Evolutionary conservation across 2,329 filamentous ascomycete genomes (phyloP).

Genomic region (Coniochaeta prunicola): DNA sequence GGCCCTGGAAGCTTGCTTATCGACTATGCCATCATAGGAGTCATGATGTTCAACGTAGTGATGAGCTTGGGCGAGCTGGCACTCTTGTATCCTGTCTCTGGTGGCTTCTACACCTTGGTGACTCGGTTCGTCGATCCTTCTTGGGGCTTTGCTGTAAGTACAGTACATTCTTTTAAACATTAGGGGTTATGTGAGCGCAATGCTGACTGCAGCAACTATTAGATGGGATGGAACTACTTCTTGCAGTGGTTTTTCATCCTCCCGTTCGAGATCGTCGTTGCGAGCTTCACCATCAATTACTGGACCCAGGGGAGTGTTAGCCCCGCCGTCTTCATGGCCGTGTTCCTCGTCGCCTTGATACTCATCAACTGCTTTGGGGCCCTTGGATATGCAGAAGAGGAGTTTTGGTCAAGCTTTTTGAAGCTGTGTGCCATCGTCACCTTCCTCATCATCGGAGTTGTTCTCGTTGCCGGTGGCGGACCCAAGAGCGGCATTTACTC

Average conservation of each 20-base stretch:
- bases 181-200: neutral
- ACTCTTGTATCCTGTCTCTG: constrained; percentile 54
- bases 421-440: neutral
- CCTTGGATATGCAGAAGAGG: neutral
- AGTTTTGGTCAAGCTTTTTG: neutral
- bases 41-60: neutral
- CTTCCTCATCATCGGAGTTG: constrained; percentile 48
- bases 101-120: constrained; percentile 54
- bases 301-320: constrained; percentile 49
- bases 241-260: constrained; percentile 49
- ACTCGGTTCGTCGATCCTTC: constrained; percentile 55
- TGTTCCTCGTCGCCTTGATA: constrained; percentile 37
- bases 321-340: constrained; percentile 46
- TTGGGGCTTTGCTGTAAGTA: constrained; percentile 37
- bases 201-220: neutral
- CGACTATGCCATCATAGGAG: constrained; percentile 22
- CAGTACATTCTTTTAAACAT: neutral
- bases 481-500: constrained; percentile 49
- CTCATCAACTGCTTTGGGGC: constrained; percentile 6
- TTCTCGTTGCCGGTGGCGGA: constrained; percentile 23
- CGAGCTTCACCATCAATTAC: constrained; percentile 54
- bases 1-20: constrained; percentile 23
- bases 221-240: constrained; percentile 42
- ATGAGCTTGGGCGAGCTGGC: constrained; percentile 54
- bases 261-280: constrained; percentile 55